phyloP scores from a whole-genome alignment of 2,329 filamentous ascomycete species.

The Rutstroemia sp. region DNA sequence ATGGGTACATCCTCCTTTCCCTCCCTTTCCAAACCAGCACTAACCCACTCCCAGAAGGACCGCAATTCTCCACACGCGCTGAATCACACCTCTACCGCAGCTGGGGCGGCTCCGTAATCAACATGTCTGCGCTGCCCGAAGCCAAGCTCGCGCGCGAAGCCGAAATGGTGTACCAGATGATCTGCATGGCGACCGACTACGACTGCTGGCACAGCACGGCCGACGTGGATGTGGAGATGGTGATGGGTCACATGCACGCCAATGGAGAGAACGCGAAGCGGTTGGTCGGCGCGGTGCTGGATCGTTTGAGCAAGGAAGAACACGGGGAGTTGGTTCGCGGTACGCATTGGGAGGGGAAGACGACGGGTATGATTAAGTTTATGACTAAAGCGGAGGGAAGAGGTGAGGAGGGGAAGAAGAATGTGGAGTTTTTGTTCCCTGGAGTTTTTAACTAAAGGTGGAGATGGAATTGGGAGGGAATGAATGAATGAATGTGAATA shows the following conservation, averaged over 20 bases:
- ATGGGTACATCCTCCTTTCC: slow-evolving; percentile 57
- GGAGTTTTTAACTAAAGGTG: slow-evolving; percentile 33
- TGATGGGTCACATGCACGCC: slow-evolving; percentile 91
- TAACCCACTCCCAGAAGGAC: slow-evolving; percentile 57
- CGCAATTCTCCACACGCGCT: slow-evolving; percentile 92
- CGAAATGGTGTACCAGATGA: slow-evolving; percentile 95
- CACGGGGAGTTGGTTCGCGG: slow-evolving; percentile 68
- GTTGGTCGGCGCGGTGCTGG: slow-evolving; percentile 79
- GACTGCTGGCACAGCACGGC: slow-evolving; percentile 89
- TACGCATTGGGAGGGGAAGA: slow-evolving; percentile 71
- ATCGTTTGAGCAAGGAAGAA: slow-evolving; percentile 73
- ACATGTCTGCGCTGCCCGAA: slow-evolving; percentile 95
- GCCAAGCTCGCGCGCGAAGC: slow-evolving; percentile 94
- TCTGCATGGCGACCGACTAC: slow-evolving; percentile 99
- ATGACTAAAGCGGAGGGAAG: slow-evolving; percentile 78
- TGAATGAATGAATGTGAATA: neutral
- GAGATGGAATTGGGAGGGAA: neutral
- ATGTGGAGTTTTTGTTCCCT: slow-evolving; percentile 80
- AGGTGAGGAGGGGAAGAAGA: slow-evolving; percentile 66
- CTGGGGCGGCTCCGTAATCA: slow-evolving; percentile 93
- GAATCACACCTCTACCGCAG: slow-evolving; percentile 92
- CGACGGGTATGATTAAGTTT: slow-evolving; percentile 68
- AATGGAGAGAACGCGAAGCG: slow-evolving; percentile 83
- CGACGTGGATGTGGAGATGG: slow-evolving; percentile 92
- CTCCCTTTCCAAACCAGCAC: neutral